phyloP scores from a whole-genome alignment of 2,329 filamentous ascomycete genomes.

The Fragosphaeria purpurea region DNA sequence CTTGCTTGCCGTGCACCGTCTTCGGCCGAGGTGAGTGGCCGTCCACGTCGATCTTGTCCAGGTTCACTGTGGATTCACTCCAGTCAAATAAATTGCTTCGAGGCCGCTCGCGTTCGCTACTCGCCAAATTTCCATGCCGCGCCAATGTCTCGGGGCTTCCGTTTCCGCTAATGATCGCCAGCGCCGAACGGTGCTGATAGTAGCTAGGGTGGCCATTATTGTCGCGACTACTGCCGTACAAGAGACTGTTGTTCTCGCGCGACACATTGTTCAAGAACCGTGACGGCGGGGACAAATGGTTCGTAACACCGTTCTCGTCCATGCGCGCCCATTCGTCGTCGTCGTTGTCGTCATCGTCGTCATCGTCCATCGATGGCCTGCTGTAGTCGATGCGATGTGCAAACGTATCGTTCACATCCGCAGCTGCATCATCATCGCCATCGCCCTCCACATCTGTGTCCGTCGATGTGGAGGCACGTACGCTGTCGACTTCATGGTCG shows the following conservation, averaged over 20 bases:
- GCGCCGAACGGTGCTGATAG: constrained; percentile 39
- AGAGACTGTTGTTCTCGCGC: background rate
- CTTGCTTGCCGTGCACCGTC: constrained; percentile 68
- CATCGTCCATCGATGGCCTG: constrained; percentile 49
- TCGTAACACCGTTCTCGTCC: constrained; percentile 42
- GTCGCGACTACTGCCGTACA: background rate
- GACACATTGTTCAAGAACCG: constrained; percentile 36
- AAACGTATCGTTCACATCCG: constrained; percentile 21
- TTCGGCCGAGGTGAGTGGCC: constrained; percentile 55
- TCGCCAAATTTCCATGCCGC: constrained; percentile 11
- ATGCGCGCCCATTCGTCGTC: constrained; percentile 55
- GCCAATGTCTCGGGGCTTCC: constrained; percentile 26
- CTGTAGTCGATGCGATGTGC: constrained; percentile 30
- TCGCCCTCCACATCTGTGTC: background rate
- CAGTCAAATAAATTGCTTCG: constrained; percentile 69
- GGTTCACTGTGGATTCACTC: constrained; percentile 51
- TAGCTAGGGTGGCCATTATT: constrained; percentile 32
- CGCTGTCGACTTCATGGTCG: background rate
- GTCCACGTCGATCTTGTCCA: constrained; percentile 51
- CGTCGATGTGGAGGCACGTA: background rate
- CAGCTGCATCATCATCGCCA: background rate
- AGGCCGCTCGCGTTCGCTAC: constrained; percentile 35
- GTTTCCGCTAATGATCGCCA: constrained; percentile 43
- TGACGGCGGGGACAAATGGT: constrained; percentile 48
- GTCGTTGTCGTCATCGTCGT: constrained; percentile 54